A percentile compares a stretch with the other conserved stretches of the same genome.
Conservation (phyloP, 768 basidiomycete species). For the Auriscalpium microsporum region DNA sequence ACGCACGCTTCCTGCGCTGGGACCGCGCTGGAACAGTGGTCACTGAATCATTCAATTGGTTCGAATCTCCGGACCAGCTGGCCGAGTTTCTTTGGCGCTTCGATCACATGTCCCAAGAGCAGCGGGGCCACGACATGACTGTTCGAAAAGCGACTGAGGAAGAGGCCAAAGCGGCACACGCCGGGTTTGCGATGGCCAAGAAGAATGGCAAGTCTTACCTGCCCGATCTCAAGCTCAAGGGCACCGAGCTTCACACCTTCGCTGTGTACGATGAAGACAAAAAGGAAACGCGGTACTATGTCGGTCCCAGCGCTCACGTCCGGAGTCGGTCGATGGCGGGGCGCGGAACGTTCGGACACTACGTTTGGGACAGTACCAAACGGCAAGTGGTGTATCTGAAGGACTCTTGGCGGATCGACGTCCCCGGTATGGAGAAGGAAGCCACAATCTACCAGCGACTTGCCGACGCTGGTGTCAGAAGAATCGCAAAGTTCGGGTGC, state of each 20-base stretch:
- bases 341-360: neutral
- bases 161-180: neutral
- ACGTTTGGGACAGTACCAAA: neutral
- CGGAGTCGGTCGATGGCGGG: neutral
- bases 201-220: neutral
- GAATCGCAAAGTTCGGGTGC: neutral
- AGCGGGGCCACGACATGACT: neutral
- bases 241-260: neutral
- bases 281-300: neutral
- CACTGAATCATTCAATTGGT: neutral
- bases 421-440: neutral
- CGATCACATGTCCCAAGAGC: neutral
- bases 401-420: neutral
- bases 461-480: neutral
- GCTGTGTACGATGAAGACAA: neutral
- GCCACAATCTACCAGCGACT: neutral
- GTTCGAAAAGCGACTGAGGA: neutral
- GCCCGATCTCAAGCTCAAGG: neutral
- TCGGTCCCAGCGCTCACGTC: neutral
- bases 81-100: slow-evolving; percentile 2
- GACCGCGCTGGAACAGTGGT: neutral
- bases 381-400: neutral
- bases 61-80: neutral
- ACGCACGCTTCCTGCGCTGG: neutral
- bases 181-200: neutral